A percentile compares a stretch with the other conserved stretches of the same genome.
Conservation (phyloP, 108 stramenopile genomes). For the Nannochloropsis granulata region DNA sequence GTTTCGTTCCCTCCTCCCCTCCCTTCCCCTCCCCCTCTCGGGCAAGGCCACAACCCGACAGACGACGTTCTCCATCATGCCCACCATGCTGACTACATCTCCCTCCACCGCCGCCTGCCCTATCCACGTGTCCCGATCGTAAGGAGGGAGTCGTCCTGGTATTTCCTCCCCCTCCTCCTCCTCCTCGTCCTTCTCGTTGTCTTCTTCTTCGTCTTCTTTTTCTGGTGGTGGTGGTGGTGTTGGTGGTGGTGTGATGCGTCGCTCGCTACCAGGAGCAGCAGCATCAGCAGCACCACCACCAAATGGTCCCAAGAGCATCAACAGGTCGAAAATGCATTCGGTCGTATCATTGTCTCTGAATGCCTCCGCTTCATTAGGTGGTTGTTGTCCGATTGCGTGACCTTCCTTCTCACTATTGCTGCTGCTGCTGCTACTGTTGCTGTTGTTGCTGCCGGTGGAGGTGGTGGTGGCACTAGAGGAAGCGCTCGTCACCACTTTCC, state of each 20-base stretch:
- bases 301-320: neutral
- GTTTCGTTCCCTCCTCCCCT: neutral
- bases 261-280: neutral
- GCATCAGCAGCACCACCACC: neutral
- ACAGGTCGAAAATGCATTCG: neutral
- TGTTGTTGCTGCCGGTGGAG: neutral
- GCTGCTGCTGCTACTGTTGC: neutral
- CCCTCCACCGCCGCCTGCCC: neutral
- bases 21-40: neutral
- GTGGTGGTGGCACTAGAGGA: neutral
- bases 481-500: neutral
- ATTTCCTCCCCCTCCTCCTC: neutral
- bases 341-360: neutral
- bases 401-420: neutral
- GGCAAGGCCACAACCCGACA: neutral
- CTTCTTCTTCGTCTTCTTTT: neutral
- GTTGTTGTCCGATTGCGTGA: neutral
- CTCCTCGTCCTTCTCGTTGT: neutral
- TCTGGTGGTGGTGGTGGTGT: neutral
- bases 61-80: neutral
- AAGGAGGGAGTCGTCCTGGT: neutral
- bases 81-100: neutral
- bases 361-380: neutral
- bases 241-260: neutral
- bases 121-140: neutral